Base-by-base conservation (phyloP, 441 rosid genomes). In the Hura crepitans region DNA sequence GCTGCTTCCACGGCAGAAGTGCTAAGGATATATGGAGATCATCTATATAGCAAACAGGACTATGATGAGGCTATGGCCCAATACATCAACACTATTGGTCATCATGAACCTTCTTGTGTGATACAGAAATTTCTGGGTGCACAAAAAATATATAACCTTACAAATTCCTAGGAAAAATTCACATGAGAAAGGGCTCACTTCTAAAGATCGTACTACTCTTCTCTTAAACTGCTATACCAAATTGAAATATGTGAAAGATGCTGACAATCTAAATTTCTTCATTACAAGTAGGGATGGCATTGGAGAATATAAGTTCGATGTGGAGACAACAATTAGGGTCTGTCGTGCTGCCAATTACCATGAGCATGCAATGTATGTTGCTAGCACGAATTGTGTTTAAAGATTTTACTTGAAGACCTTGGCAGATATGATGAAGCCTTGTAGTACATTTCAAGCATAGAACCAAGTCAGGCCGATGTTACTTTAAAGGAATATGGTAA, bases 351-450 rank as follows among this genome's bases (percentile, higher is more conserved):
- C 99, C 74, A 95, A 89, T 73, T 95, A 92, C 82, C 98, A 95
- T 30, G 99, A 92, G 81, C 99, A 95, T 75, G 98, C 99, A 20
- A 95, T 95, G 98, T 90, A 90, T 77, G 99, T 92, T 66, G 99
- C 99, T 14, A 89, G 75, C 99, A 95, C 83, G 97, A 95, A 74
- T 86, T 89, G 90, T 95, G 92, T 79, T 74, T 95, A 59, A 95
- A 95, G 81, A 95, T 95, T 79, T 82, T 95, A 78, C 97, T 92
- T 42, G 99, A 92, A 76, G 98, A 95, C 80, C 97, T 95, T 58
- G 97, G 90, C 66, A 85, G 93, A 80, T 90, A 90, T 68, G 96
- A 92, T 27, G 97, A 95, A 84, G 97, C 99, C 50, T 84, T 95
- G 80, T 87, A 77, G 22, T 95, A 95, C 74, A 86, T 95, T 73